Evolutionary conservation across 2,329 filamentous ascomycete species (phyloP), one percentile per base, ranked within the genome.

Genomic region (Fusarium algeriense): DNA sequence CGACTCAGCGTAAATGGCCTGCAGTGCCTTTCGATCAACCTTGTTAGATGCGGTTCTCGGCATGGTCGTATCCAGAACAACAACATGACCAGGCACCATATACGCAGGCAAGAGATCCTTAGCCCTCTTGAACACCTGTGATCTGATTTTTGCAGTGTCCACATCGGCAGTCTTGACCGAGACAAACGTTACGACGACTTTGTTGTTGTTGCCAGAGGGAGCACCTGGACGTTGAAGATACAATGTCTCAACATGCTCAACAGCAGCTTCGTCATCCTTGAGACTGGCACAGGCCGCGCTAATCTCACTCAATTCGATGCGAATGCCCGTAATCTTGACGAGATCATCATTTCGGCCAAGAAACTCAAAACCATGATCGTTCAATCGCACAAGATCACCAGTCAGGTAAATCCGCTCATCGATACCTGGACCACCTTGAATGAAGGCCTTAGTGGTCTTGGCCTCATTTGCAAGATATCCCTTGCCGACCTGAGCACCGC

Each of bases 261-360:
- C 35, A 0, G 55, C 41, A 0, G 67, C 28, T 5, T 67, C 46
- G 1, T 70, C 67, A 1, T 67, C 61, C 34, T 67, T 70, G 7
- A 70, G 28, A 5, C 50, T 70, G 8, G 67, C 67, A 35, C 61
- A 62, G 5, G 67, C 67, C 4, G 67, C 67, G 3, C 67, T 70
- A 14, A 70, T 70, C 38, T 70, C 67, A 9, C 67, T 70, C 37
- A 70, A 17, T 10, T 70, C 67, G 3, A 70, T 70, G 0, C 67
- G 61, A 1, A 70, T 63, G 2, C 67, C 67, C 0, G 67, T 70
- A 2, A 70, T 70, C 34, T 70, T 70, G 20, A 70, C 63, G 4
- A 70, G 38, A 14, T 70, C 67, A 3, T 70, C 67, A 3, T 70
- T 70, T 5, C 67, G 52, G 1, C 67, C 67, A 0, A 70, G 67